Conservation (phyloP, 805 yeast species). For the Jamesozyma jinghongensis region DNA sequence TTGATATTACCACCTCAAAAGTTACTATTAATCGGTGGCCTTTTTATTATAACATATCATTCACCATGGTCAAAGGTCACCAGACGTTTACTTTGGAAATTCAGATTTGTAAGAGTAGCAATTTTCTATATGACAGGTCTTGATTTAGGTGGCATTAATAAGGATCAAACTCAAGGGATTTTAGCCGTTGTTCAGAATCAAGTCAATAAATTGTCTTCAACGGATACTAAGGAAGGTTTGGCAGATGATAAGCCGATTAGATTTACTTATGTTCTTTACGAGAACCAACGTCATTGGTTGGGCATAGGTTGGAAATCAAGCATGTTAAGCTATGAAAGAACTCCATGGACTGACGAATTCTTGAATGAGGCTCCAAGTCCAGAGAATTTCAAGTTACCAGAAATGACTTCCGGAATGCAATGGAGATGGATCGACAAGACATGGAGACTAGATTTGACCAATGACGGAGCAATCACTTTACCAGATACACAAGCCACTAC, state of each 20-base stretch:
- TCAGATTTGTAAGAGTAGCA: slow-evolving; percentile 55
- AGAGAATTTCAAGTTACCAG: slow-evolving; percentile 77
- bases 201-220: slow-evolving; percentile 29
- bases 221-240: background rate
- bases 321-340: slow-evolving; percentile 80
- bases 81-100: slow-evolving; percentile 77
- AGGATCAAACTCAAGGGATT: slow-evolving; percentile 34
- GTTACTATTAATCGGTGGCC: slow-evolving; percentile 49
- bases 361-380: slow-evolving; percentile 76
- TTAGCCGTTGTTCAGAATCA: slow-evolving; percentile 37
- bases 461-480: slow-evolving; percentile 74
- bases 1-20: slow-evolving; percentile 64
- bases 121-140: slow-evolving; percentile 83
- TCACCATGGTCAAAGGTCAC: slow-evolving; percentile 79
- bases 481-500: slow-evolving; percentile 48
- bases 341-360: slow-evolving; percentile 96
- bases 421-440: slow-evolving; percentile 96
- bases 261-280: slow-evolving; percentile 86
- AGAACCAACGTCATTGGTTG: slow-evolving; percentile 93
- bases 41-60: slow-evolving; percentile 68
- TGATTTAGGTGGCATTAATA: slow-evolving; percentile 49
- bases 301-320: slow-evolving; percentile 99
- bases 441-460: slow-evolving; percentile 85
- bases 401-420: slow-evolving; percentile 56
- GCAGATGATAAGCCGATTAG: slow-evolving; percentile 49